Conservation (phyloP, 441 rosid genomes). For the Cnidoscolus chayamansa region DNA sequence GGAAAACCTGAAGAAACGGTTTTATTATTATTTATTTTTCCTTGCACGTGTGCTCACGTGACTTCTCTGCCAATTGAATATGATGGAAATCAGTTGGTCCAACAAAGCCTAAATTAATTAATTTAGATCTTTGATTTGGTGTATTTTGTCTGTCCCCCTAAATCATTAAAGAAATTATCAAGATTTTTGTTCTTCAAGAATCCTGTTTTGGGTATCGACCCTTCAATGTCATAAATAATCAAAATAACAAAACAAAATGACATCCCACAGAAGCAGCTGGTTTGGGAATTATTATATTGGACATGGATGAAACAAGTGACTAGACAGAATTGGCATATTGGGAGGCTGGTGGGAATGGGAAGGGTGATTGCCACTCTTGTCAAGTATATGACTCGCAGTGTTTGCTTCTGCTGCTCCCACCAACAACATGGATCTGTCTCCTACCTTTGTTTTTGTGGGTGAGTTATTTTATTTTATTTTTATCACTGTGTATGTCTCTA, state of each 20-base stretch:
- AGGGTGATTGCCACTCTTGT: not conserved
- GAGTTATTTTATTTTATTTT: no score
- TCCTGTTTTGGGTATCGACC: no score
- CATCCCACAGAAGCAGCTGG: not conserved
- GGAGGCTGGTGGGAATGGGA: not conserved
- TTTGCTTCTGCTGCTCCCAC: not conserved
- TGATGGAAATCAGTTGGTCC: no score
- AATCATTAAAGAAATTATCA: not conserved
- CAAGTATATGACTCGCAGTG: not conserved
- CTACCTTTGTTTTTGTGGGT: no score
- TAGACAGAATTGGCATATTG: not conserved
- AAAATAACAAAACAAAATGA: no score
- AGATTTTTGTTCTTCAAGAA: no score
- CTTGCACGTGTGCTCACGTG: constrained; percentile 26
- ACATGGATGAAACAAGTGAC: not conserved
- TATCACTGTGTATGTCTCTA: no score
- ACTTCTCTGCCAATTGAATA: not conserved
- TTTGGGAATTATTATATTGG: not conserved
- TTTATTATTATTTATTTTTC: not conserved
- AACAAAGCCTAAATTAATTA: not conserved
- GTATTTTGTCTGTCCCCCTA: not conserved
- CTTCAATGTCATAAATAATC: no score
- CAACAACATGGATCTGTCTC: not conserved
- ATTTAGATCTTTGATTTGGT: not conserved
- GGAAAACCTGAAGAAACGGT: constrained; percentile 12